phyloP scores from a whole-genome alignment of 495 filamentous ascomycete species.

The Lophiotrema nucula region DNA sequence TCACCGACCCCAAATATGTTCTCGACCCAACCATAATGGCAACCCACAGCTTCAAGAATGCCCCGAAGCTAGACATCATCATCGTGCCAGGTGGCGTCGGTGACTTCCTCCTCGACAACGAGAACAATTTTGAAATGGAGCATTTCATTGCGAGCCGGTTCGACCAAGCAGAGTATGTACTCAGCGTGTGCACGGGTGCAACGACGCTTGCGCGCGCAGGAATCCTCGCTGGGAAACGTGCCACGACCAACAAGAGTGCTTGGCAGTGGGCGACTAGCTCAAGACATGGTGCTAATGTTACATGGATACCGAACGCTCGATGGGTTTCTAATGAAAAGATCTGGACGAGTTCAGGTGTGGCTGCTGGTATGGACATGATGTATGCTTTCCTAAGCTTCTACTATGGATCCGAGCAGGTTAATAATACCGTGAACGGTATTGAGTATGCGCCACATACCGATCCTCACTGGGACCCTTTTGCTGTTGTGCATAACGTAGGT shows the following conservation, averaged over 20 bases:
- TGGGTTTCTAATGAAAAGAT: constrained; percentile 23
- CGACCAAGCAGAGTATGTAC: constrained; percentile 1
- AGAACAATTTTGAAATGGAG: constrained; percentile 2
- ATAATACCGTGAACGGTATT: constrained; percentile 7
- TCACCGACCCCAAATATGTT: neutral
- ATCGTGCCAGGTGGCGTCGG: constrained; percentile 18
- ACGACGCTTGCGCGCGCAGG: neutral
- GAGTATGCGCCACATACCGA: constrained; percentile 26
- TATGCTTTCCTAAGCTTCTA: constrained; percentile 4
- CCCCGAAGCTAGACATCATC: constrained; percentile 11
- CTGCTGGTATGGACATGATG: constrained; percentile 27
- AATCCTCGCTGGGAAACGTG: neutral
- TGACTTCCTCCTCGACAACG: neutral
- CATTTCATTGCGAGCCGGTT: constrained; percentile 5
- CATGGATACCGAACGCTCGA: constrained; percentile 17
- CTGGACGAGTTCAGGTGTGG: constrained; percentile 25
- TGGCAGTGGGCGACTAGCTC: neutral
- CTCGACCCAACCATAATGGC: constrained; percentile 5
- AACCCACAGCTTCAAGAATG: constrained; percentile 12
- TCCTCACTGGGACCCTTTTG: constrained; percentile 41
- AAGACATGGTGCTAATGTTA: neutral
- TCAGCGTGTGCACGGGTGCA: constrained; percentile 1
- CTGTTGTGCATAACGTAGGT: constrained; percentile 19
- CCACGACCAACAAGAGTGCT: constrained; percentile 15
- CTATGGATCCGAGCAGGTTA: constrained; percentile 3